Conservation (phyloP, 257 asterid species). For the Misopates orontium region DNA sequence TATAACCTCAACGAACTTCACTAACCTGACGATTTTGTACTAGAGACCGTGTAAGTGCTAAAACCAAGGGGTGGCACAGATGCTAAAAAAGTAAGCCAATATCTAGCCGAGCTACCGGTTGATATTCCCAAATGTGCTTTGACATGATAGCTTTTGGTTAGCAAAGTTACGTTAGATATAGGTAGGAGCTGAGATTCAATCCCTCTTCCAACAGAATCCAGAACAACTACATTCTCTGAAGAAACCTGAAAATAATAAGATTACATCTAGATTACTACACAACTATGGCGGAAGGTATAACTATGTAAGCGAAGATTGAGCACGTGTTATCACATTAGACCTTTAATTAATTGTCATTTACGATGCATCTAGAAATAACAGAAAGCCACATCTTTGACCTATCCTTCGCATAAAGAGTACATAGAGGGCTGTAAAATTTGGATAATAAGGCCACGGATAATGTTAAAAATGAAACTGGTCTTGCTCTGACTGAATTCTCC, state of each 20-base stretch:
- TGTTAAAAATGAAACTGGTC: not conserved
- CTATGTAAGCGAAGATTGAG: not conserved
- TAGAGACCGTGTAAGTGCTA: slow-evolving; percentile 60
- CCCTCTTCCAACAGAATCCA: slow-evolving; percentile 65
- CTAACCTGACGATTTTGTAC: slow-evolving; percentile 49
- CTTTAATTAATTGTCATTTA: slow-evolving; percentile 12
- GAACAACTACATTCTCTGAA: slow-evolving; percentile 55
- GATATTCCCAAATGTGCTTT: slow-evolving; percentile 60
- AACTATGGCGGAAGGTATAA: not conserved
- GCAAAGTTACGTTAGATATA: slow-evolving; percentile 48
- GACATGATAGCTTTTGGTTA: slow-evolving; percentile 38
- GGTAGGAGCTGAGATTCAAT: slow-evolving; percentile 73
- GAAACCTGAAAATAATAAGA: slow-evolving; percentile 53
- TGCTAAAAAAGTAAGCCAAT: slow-evolving; percentile 71
- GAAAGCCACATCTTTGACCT: not conserved
- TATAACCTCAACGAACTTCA: slow-evolving; percentile 14
- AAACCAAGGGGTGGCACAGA: slow-evolving; percentile 82
- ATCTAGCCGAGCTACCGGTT: slow-evolving; percentile 42
- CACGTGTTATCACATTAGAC: slow-evolving; percentile 17
- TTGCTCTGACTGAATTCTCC: not conserved
- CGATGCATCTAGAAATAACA: slow-evolving; percentile 10
- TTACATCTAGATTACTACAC: slow-evolving; percentile 23
- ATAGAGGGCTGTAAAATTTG: not conserved
- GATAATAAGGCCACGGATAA: not conserved
- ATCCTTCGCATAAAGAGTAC: not conserved